Conservation (phyloP, 345 rosid genomes). For the Arabidopsis arenosa region DNA sequence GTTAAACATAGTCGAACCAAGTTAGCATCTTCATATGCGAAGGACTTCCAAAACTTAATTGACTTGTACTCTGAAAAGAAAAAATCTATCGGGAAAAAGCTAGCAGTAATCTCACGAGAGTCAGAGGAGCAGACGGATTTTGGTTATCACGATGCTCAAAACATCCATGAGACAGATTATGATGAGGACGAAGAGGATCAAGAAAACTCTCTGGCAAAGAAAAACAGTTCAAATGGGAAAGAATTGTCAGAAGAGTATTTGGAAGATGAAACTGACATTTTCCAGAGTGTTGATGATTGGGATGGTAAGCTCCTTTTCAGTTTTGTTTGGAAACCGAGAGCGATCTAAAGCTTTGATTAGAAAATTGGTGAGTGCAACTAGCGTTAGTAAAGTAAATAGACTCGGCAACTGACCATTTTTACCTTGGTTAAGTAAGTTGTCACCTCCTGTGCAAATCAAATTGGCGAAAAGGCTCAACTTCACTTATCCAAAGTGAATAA, state of each 20-base stretch:
- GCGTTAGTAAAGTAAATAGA: neutral
- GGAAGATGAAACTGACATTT: slow-evolving; percentile 76
- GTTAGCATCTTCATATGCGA: slow-evolving; percentile 59
- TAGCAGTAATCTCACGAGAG: slow-evolving; percentile 37
- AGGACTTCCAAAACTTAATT: slow-evolving; percentile 65
- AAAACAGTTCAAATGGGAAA: slow-evolving; percentile 49
- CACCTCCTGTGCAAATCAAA: neutral
- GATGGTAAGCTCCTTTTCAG: slow-evolving; percentile 65
- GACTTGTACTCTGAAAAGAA: slow-evolving; percentile 55
- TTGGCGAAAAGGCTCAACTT: neutral
- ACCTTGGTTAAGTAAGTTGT: neutral
- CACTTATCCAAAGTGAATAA: neutral
- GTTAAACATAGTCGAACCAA: slow-evolving; percentile 83
- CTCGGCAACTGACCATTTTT: neutral
- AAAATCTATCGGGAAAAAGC: slow-evolving; percentile 44
- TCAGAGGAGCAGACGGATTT: slow-evolving; percentile 44
- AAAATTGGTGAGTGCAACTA: neutral
- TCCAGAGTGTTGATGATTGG: slow-evolving; percentile 75
- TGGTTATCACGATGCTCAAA: slow-evolving; percentile 39
- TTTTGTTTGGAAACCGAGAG: slow-evolving; percentile 21
- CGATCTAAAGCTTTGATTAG: slow-evolving; percentile 4
- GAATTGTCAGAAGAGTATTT: slow-evolving; percentile 66
- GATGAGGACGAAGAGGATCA: slow-evolving; percentile 49
- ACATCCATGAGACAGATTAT: slow-evolving; percentile 45
- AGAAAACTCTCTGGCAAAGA: slow-evolving; percentile 37